Conservation (phyloP, 2,329 filamentous ascomycete genomes). For the Fusarium marasasianum region DNA sequence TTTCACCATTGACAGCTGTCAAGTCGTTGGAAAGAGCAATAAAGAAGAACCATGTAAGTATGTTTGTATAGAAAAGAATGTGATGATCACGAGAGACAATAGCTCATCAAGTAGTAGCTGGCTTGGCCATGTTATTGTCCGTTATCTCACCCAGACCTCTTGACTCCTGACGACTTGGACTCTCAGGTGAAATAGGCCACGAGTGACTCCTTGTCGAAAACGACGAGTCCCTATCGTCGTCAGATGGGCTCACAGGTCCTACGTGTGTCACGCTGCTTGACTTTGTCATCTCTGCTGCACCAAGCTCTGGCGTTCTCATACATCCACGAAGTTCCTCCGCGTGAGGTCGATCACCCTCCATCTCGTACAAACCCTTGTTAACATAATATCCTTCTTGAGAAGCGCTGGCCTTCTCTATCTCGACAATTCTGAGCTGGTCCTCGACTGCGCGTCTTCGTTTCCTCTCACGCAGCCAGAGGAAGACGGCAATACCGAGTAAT, state of each 20-base stretch:
- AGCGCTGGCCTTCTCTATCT: neutral
- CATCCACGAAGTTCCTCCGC: slow-evolving; percentile 31
- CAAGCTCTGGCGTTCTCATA: slow-evolving; percentile 36
- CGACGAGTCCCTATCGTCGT: neutral
- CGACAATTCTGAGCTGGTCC: slow-evolving; percentile 8
- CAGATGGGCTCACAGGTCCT: neutral
- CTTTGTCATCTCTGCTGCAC: neutral
- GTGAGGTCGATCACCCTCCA: slow-evolving; percentile 37
- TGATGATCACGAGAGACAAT: neutral
- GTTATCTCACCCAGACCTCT: neutral
- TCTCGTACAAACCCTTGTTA: slow-evolving; percentile 24
- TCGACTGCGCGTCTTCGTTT: slow-evolving; percentile 24
- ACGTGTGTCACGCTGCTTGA: neutral
- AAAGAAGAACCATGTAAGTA: neutral
- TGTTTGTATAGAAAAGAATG: neutral
- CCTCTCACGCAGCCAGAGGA: slow-evolving; percentile 38
- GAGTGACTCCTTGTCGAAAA: neutral
- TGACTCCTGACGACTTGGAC: neutral
- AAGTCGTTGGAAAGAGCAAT: neutral
- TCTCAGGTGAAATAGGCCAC: slow-evolving; percentile 14
- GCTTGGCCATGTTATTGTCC: neutral
- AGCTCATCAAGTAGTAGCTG: neutral
- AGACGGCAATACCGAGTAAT: slow-evolving; percentile 21
- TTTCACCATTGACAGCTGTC: neutral
- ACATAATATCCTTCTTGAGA: neutral